Evolutionary conservation across 495 filamentous ascomycete genomes (phyloP).

Genomic region (Chaetomium cochliodes): DNA sequence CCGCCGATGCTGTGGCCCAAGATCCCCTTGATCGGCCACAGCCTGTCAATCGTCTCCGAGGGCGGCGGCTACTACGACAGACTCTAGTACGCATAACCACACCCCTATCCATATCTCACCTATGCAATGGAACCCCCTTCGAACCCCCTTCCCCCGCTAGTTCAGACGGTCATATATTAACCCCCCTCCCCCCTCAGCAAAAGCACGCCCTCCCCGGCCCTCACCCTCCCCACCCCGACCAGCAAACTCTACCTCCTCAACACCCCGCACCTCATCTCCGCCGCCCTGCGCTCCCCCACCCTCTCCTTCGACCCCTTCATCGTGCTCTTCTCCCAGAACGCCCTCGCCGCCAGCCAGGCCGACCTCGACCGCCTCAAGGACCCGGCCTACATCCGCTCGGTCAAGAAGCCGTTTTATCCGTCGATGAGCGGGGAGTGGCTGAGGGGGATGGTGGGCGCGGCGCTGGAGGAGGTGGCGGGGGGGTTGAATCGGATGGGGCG

Average conservation of each 20-base stretch:
- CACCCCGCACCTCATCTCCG: conserved; percentile 18
- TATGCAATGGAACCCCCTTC: background rate
- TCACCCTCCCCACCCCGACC: conserved; percentile 40
- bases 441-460: background rate
- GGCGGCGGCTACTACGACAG: conserved; percentile 18
- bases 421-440: background rate
- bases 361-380: background rate
- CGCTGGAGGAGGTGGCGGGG: conserved; percentile 5
- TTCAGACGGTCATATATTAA: background rate
- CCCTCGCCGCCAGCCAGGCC: conserved; percentile 1
- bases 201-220: conserved; percentile 27
- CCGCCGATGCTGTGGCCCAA: conserved; percentile 23
- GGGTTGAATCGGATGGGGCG: conserved; percentile 2
- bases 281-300: conserved; percentile 19
- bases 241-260: conserved; percentile 28
- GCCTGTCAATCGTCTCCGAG: conserved; percentile 14
- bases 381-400: conserved; percentile 10
- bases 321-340: conserved; percentile 10
- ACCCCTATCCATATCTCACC: too few relatives aligned
- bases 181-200: conserved; percentile 32
- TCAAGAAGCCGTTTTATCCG: background rate
- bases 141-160: too few relatives aligned
- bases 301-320: conserved; percentile 22
- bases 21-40: conserved; percentile 30
- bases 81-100: conserved; percentile 14